Percentiles rank a stretch among this genome's conserved stretches.
Conservation (phyloP, 2,329 filamentous ascomycete genomes). For the Dothidotthia symphoricarpi region DNA sequence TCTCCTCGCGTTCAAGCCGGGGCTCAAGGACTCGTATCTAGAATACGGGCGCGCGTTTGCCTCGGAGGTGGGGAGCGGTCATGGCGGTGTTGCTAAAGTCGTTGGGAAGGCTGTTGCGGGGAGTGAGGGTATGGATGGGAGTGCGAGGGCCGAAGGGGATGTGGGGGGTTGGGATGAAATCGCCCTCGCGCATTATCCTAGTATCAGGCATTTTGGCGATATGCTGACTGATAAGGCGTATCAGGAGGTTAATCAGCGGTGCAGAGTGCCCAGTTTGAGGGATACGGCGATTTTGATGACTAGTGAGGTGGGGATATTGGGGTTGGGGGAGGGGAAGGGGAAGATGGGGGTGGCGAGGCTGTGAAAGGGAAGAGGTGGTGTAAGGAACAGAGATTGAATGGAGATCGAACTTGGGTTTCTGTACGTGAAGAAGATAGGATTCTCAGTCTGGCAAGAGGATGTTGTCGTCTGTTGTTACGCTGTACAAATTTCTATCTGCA, state of each 20-base stretch:
- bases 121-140: constrained; percentile 5
- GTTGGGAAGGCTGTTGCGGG: constrained; percentile 54
- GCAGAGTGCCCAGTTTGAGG: constrained; percentile 51
- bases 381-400: too few species aligned
- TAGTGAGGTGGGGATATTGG: constrained; percentile 48
- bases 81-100: constrained; percentile 61
- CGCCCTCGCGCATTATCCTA: constrained; percentile 64
- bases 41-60: constrained; percentile 58
- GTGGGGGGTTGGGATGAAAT: constrained; percentile 58
- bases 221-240: constrained; percentile 60
- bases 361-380: too few species aligned
- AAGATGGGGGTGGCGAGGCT: constrained; percentile 9
- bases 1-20: constrained; percentile 56
- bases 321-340: constrained; percentile 6
- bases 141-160: too few species aligned
- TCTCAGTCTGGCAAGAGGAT: too few species aligned
- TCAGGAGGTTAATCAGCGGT: constrained; percentile 56
- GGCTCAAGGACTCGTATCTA: constrained; percentile 54
- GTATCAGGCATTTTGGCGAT: constrained; percentile 60
- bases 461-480: too few species aligned
- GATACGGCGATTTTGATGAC: constrained; percentile 57
- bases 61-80: constrained; percentile 49
- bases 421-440: too few species aligned
- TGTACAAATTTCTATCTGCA: too few species aligned
- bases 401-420: too few species aligned